Conservation (phyloP, 2,329 filamentous ascomycete genomes). For the Lecanoromycetidae sp. region DNA sequence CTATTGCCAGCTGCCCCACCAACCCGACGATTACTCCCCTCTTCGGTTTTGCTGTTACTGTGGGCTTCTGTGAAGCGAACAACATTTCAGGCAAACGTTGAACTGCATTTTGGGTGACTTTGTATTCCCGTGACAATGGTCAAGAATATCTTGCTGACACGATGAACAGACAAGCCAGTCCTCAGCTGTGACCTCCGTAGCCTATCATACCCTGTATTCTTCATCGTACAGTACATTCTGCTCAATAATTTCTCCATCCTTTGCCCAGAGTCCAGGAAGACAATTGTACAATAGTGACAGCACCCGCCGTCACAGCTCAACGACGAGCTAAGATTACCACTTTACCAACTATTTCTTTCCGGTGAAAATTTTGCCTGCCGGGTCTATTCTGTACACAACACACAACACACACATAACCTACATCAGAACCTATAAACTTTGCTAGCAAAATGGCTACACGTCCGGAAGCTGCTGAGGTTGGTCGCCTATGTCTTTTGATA, state of each 20-base stretch:
- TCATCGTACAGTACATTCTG: neutral
- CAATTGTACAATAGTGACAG: neutral
- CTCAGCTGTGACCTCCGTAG: neutral
- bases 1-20: no score
- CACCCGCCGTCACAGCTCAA: neutral
- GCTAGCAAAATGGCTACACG: conserved; percentile 4
- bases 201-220: neutral
- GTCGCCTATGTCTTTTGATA: neutral
- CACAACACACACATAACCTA: no score
- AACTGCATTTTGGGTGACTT: no score
- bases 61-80: no score
- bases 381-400: neutral
- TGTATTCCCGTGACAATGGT: no score
- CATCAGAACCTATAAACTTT: no score
- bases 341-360: neutral
- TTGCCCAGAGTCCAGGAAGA: neutral
- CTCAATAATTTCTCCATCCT: neutral
- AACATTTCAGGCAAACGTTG: no score
- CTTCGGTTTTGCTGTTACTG: no score
- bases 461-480: neutral
- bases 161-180: neutral
- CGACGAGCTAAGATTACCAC: neutral
- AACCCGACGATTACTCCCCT: no score
- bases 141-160: neutral
- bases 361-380: neutral